A percentile compares a stretch with the other conserved stretches of the same genome.
Conservation (phyloP, 345 rosid genomes). For the Lenwebbia sp. region DNA sequence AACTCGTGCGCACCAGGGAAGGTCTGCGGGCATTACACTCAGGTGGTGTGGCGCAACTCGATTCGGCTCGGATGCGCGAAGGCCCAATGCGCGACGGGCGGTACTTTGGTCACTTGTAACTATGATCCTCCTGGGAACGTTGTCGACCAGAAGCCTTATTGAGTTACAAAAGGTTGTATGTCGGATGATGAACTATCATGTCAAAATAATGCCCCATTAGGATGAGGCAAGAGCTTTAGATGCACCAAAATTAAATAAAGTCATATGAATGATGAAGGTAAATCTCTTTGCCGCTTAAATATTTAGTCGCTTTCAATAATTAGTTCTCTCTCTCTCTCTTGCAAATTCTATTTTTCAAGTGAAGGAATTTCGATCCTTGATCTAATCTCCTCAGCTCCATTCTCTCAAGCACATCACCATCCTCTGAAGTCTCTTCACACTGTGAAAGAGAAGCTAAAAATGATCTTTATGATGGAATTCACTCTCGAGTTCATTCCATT, state of each 20-base stretch:
- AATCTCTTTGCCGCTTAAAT: not conserved
- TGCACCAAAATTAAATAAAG: not conserved
- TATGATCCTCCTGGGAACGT: slow-evolving; percentile 13
- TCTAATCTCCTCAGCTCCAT: not conserved
- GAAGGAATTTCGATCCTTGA: not conserved
- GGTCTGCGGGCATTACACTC: slow-evolving; percentile 13
- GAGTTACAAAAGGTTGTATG: not conserved
- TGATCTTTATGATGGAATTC: not conserved
- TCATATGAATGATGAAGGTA: not conserved
- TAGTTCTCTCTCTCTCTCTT: no score
- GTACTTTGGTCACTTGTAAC: slow-evolving; percentile 15
- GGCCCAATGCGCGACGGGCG: not conserved
- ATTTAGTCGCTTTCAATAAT: no score
- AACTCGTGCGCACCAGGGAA: not conserved
- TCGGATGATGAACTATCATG: not conserved
- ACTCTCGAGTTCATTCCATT: not conserved
- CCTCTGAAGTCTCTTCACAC: not conserved
- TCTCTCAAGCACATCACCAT: not conserved
- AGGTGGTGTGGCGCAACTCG: slow-evolving; percentile 10
- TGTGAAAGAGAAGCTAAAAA: not conserved
- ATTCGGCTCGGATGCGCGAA: slow-evolving; percentile 1
- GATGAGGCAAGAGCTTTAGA: not conserved
- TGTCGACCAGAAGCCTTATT: slow-evolving; percentile 1
- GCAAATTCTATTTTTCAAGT: no score
- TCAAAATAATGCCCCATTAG: not conserved